A percentile compares a stretch with the other conserved stretches of the same genome.
Conservation (phyloP, 2,329 filamentous ascomycete species). For the Talaromyces sp. region DNA sequence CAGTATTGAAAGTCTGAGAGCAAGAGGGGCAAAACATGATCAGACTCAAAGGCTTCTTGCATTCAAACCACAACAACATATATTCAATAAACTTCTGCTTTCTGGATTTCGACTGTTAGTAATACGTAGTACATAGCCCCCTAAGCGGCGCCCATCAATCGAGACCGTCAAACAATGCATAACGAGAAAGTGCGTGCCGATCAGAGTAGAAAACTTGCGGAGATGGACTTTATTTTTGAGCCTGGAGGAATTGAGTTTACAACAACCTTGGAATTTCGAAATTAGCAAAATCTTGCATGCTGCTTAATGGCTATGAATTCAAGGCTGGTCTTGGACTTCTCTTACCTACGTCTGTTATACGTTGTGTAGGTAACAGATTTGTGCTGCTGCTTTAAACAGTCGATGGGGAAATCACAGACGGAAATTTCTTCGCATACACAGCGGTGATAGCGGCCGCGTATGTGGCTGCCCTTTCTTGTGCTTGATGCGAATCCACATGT, state of each 20-base stretch:
- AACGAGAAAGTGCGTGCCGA: neutral
- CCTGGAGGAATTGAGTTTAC: neutral
- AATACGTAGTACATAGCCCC: neutral
- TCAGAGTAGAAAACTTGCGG: neutral
- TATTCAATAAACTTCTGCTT: neutral
- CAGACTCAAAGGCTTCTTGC: neutral
- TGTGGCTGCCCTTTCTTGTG: constrained; percentile 9
- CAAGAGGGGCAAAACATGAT: neutral
- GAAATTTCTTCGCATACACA: neutral
- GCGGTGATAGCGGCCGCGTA: constrained; percentile 2
- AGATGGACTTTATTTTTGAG: neutral
- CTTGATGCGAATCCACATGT: constrained; percentile 9
- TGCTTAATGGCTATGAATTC: too few relatives aligned
- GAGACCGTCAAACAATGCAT: neutral
- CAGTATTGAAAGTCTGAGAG: neutral
- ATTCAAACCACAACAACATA: neutral
- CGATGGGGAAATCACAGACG: neutral
- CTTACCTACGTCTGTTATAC: too few relatives aligned
- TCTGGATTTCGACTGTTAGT: neutral
- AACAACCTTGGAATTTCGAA: neutral
- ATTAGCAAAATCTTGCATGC: too few relatives aligned
- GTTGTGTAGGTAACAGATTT: too few relatives aligned
- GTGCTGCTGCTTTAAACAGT: too few relatives aligned
- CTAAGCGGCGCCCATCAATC: neutral
- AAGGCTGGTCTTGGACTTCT: too few relatives aligned